These are phyloP conservation scores for Hamigera avellanea DNA, from an alignment of 495 filamentous ascomycete species.

Conservation along the genomic window DNA sequence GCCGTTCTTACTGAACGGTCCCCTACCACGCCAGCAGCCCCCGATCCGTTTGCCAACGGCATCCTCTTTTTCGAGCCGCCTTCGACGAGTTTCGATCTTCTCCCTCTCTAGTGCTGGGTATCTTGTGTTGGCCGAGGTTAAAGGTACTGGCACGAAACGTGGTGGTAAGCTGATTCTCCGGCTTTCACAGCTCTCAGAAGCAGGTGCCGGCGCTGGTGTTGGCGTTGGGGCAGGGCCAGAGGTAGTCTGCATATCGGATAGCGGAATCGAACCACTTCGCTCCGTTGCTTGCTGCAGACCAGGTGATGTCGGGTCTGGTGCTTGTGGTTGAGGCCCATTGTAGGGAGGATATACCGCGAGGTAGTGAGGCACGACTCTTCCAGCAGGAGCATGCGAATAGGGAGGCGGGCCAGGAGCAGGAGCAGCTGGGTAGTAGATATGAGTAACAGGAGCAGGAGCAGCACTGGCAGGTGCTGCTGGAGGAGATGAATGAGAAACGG, in stretches of 20 bases:
- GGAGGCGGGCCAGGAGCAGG: conserved; percentile 7
- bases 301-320: conserved; percentile 23
- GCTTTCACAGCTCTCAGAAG: conserved; percentile 2
- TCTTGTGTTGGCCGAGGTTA: conserved; percentile 12
- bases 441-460: conserved; percentile 3
- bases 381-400: conserved; percentile 6
- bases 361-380: conserved; percentile 16
- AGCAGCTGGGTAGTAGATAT: conserved; percentile 2
- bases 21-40: conserved; percentile 49
- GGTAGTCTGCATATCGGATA: conserved; percentile 29
- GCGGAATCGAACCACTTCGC: conserved; percentile 30
- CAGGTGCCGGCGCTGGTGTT: conserved; percentile 15
- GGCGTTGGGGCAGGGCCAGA: not conserved
- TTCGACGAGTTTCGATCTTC: conserved; percentile 40
- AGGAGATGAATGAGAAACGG: too few species aligned
- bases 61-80: conserved; percentile 54
- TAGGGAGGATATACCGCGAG: conserved; percentile 17
- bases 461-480: too few species aligned
- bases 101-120: conserved; percentile 20
- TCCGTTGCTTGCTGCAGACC: conserved; percentile 29
- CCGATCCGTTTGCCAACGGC: conserved; percentile 40
- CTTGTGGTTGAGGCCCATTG: conserved; percentile 9
- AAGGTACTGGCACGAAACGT: conserved; percentile 12
- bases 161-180: conserved; percentile 13
- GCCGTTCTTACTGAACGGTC: conserved; percentile 43